Base-by-base conservation (phyloP, 164 flowering plant genomes). In the Aristolochia californica region DNA sequence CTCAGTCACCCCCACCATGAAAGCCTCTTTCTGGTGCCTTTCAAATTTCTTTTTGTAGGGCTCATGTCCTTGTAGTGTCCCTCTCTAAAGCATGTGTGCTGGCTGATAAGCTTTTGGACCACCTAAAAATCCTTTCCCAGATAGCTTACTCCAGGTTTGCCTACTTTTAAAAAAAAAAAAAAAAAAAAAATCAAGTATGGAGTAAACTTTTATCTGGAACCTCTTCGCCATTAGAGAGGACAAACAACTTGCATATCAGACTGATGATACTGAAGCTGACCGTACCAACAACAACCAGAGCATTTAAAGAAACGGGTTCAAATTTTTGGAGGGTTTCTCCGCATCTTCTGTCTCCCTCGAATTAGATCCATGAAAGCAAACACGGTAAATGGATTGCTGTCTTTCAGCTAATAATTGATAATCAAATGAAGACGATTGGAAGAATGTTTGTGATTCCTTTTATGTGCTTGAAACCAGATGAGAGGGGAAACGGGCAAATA, bases 71-170 rank as follows among this genome's bases (percentile, higher is more conserved):
- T 16, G 49, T 47, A 16, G 21, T 7, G n/a, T 17, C 49, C 18
- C 48, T 4, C 18, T 4, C 22, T 1, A 66, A 59, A 56, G 68
- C 62, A 59, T 63, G 64, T 48, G 27, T 48, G 14, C 65, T n/a
- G n/a, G n/a, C n/a, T 67, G 57, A 40, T 62, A 64, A 60, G 61
- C 57, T 57, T 53, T 24, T 56, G 62, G 58, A 44, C 48, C 65
- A 61, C 62, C 61, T 25, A 65, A 2, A 13, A 15, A 13, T 13
- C 21, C 10, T 3, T 48, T 26, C 51, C 14, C 49, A 10, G 12
- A 26, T 23, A 50, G 23, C 13, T 26, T 26, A 21, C 21, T 48
- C 53, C 53, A 7, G 27, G 26, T 8, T n/a, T 17, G 51, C n/a
- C 22, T 48, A 16, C 7, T 23, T 50, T n/a, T n/a, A n/a, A n/a